Percentiles rank a stretch among this genome's conserved stretches.
Evolutionary conservation across 345 rosid species (phyloP).

Genomic region (Eucalyptus sp.): DNA sequence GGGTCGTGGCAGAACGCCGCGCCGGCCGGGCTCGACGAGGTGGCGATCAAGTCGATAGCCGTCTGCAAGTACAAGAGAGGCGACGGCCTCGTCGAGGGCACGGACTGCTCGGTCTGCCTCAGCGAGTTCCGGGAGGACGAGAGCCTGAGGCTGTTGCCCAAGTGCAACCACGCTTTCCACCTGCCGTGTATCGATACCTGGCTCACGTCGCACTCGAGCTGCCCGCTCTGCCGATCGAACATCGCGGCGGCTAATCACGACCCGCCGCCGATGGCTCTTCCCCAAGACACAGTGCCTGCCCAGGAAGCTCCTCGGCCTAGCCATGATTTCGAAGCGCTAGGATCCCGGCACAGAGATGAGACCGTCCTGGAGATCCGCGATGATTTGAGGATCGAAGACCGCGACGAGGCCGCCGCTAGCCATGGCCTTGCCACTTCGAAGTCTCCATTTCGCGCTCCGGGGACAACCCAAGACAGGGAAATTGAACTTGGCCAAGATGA

Average conservation of each 20-base stretch:
- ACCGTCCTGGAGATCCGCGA: conserved; percentile 25
- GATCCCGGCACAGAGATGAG: conserved; percentile 10
- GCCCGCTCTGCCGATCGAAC: conserved; percentile 76
- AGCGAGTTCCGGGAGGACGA: conserved; percentile 68
- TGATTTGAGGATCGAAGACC: background rate
- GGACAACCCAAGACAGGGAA: background rate
- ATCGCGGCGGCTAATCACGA: conserved; percentile 2
- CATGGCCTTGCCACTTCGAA: background rate
- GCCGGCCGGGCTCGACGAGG: conserved; percentile 43
- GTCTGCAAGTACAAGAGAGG: conserved; percentile 38
- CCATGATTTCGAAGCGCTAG: background rate
- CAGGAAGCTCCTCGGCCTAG: background rate
- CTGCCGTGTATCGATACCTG: conserved; percentile 80
- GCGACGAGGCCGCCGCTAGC: background rate
- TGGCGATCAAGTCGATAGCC: conserved; percentile 37
- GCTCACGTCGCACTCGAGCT: conserved; percentile 70
- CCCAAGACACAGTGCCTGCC: background rate
- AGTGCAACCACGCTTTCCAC: conserved; percentile 82
- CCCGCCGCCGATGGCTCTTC: background rate
- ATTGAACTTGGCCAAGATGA: background rate
- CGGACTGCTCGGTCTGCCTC: conserved; percentile 65
- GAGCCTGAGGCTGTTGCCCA: conserved; percentile 54
- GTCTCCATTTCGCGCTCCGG: background rate
- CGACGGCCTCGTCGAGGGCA: conserved; percentile 48
- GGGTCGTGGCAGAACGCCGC: background rate